Evolutionary conservation across 768 basidiomycete genomes (phyloP), one percentile per base, ranked within the genome.

Genomic region (Multifurca ochricompacta): DNA sequence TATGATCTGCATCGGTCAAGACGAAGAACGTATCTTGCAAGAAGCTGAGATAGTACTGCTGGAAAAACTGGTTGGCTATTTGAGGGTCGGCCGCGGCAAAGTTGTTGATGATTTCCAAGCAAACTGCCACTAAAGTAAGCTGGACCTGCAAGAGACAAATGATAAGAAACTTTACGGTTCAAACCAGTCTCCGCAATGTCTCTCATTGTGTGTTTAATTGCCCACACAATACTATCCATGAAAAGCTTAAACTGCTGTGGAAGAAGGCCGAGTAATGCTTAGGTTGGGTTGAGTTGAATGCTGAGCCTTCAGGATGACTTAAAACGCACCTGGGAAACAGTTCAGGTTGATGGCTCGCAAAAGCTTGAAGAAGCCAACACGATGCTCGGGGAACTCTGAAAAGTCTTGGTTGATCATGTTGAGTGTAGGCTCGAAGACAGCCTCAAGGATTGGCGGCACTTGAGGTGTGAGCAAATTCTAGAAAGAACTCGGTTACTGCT

Each of bases 361-460:
- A 54, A 99, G 78, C 70, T 90, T 93, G 79, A 91, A 99, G 80
- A 99, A 95, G 51, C 93, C 95, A 36, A 86, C 84, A 54, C 96
- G 89, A 67, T 98, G 95, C 67, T 99, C 96, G 8, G 96, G 96
- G 73, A 80, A 99, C 70, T 98, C 96, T n/a, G 94, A 75, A 62
- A 98, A 95, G 74, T 99, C 95, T 77, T 96, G 91, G 70, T 97
- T 98, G 68, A 99, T 99, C 96, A 98, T 99, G 63, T 83, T 86
- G 54, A 99, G 73, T 4, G 96, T 99, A 40, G 91, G 89, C 69
- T 97, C 94, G 66, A 99, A 98, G 44, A 98, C 91, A 9, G 95
- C 93, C 64, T 98, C 95, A 46, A 99, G 78, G 55, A 96, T 88
- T 8, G 95, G 87, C 3, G 90, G 88, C 16, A 98, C 87, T 80